A percentile compares a stretch with the other conserved stretches of the same genome.
phyloP scores from a whole-genome alignment of 305 asterid genomes.

The Fraxinus latifolia region DNA sequence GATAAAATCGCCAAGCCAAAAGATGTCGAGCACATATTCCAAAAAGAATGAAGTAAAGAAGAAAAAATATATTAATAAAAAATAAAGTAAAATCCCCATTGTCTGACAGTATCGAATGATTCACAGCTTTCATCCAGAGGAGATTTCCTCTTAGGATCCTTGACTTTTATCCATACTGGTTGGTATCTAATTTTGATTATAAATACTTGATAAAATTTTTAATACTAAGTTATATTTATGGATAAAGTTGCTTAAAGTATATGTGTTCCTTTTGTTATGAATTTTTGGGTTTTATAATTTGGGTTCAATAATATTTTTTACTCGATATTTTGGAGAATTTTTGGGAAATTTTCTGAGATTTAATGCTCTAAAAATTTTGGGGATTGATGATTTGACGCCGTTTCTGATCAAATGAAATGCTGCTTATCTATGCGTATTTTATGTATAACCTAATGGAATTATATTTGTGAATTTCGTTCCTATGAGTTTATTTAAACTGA shows the following conservation, averaged over 20 bases:
- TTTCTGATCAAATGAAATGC: not conserved
- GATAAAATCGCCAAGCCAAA: not conserved
- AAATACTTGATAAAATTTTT: not conserved
- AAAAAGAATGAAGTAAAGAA: not conserved
- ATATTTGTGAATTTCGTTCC: slow-evolving; percentile 6
- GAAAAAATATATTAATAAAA: not conserved
- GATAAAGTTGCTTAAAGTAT: not conserved
- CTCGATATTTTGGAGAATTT: not conserved
- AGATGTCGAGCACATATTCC: not conserved
- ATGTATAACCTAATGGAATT: not conserved
- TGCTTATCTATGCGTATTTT: not conserved
- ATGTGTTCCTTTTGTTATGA: not conserved
- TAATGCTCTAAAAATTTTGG: not conserved
- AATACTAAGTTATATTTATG: not conserved
- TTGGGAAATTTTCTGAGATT: not conserved
- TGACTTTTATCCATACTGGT: slow-evolving; percentile 4
- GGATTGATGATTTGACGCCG: not conserved
- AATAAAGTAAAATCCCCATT: slow-evolving; percentile 16
- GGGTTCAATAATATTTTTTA: not conserved
- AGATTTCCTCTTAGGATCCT: slow-evolving; percentile 15
- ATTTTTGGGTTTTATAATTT: not conserved
- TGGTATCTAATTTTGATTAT: not conserved
- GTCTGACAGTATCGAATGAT: slow-evolving; percentile 11
- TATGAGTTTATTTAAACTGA: slow-evolving; percentile 11
- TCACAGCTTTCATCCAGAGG: slow-evolving; percentile 20